Evolutionary conservation across 108 stramenopile genomes (phyloP), one percentile per base, ranked within the genome.

Genomic region (Skeletonema tropicum): DNA sequence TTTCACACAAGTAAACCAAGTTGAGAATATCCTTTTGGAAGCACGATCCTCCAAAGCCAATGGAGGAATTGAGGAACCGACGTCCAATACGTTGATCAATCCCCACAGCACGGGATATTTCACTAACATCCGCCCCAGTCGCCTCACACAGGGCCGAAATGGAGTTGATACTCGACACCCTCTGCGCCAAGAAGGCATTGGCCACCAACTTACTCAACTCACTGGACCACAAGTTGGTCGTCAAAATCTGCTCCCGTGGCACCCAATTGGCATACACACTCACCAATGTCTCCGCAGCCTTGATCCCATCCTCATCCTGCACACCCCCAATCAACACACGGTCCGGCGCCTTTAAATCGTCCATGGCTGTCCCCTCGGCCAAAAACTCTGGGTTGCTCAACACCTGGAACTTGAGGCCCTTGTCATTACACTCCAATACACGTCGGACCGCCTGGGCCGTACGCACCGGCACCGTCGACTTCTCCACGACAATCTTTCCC

Each of bases 11-110:
- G 88, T 99, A 99, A 52, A 99, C 99, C 67, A 99, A 84, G 89
- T 99, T 99, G 48, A 99, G 96, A 67, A 99, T 98, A 78, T 99
- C 99, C 85, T 99, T 99, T 87, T 99, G 97, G 96, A 99, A 99
- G 91, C 99, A 99, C 10, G 93, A 94, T 57, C 99, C 99, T 60
- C 99, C 99, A 76, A 99, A 99, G 25, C 99, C 99, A 39, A 99
- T 97, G 2, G 96, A 97, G 71, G 98, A 84, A 75, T 97, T 91
- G 74, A 99, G 90, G 86, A 99, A 99, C 32, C 96, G 88, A 76
- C 90, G 89, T 64, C 99, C 99, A 67, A 99, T 99, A 75, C 99
- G 98, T 60, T 85, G 91, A 85, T 99, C 99, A 82, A 92, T 97
- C 42, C 98, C 98, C 29, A 98, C 95, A 15, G 99, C 98, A 32